Evolutionary conservation across 805 yeast genomes (phyloP), one percentile per base, ranked within the genome.

Genomic region (Metschnikowia dekortorum): DNA sequence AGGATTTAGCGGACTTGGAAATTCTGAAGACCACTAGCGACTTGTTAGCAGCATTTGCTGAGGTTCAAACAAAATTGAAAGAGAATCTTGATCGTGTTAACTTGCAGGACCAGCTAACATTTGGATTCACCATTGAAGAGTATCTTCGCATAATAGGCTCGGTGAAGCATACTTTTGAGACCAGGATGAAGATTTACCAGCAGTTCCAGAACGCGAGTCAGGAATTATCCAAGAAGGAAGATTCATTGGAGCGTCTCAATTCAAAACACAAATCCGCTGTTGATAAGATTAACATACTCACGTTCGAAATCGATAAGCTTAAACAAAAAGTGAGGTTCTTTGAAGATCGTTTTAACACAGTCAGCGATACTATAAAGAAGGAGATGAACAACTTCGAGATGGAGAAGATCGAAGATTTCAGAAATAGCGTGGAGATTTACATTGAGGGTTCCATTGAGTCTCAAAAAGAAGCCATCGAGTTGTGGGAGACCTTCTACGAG

Each of bases 371-470:
- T 4, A 87, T 92, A 48, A 85, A 81, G 62, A 64, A 66, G 38
- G 96, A 94, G 59, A 68, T 92, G 29, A 76, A 72, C 14, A 72
- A 67, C 34, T 89, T 91, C 63, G 96, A 89, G 62, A 71, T 74
- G 40, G 92, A 86, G 50, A 87, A 84, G 59, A 78, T 89, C 34
- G 82, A 80, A 36, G 98, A 91, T 60, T 89, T 92, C 68, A 80
- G 96, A 63, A 87, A 87, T 61, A 81, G 90, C 54, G 87, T 92
- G 47, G 99, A 94, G 67, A 85, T 92, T 10, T 91, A 84, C 61
- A 79, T 95, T 63, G 98, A 94, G 66, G 82, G 94, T 47, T 80
- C 94, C 26, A 87, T 91, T 48, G 99, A 94, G 68, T 78, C 90
- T 32, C 99, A 94, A 68, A 94, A 94, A 69, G 97, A 90, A 65